These are phyloP conservation scores for Cladosporium sp. DNA, from an alignment of 2,329 filamentous ascomycete genomes.

Conservation along the genomic window DNA sequence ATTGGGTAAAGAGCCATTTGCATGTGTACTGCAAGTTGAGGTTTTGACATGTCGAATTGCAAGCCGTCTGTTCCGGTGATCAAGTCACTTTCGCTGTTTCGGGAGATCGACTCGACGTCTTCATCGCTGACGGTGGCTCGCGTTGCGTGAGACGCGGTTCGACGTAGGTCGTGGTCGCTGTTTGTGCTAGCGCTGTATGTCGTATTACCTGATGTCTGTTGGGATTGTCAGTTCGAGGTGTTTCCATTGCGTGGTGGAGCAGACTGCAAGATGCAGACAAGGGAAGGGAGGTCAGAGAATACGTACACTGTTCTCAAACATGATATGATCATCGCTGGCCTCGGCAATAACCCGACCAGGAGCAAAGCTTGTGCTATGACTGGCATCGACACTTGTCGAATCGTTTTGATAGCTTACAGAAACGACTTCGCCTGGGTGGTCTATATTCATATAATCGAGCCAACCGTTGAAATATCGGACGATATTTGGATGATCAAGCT, in stretches of 20 bases:
- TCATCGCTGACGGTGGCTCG: conserved; percentile 38
- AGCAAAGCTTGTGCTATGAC: conserved; percentile 24
- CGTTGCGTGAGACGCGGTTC: conserved; percentile 21
- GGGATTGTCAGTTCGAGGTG: background rate
- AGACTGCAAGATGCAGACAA: background rate
- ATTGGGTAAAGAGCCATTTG: conserved; percentile 68
- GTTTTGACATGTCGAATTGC: conserved; percentile 13
- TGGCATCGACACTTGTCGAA: background rate
- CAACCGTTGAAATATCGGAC: conserved; percentile 68
- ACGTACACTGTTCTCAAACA: conserved; percentile 43
- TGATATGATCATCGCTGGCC: conserved; percentile 36
- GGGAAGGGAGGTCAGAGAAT: too few species aligned
- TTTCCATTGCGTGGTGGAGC: too few species aligned
- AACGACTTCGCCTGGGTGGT: background rate
- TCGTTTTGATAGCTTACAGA: conserved; percentile 1
- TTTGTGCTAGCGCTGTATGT: conserved; percentile 23
- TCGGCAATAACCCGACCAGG: conserved; percentile 25
- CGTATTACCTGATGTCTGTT: conserved; percentile 9
- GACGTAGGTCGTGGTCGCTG: conserved; percentile 10
- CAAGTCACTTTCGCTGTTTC: conserved; percentile 26
- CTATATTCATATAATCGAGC: conserved; percentile 53
- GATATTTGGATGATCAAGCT: conserved; percentile 65
- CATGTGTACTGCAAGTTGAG: conserved; percentile 59
- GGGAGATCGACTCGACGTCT: conserved; percentile 50
- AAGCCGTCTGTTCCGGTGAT: conserved; percentile 15